Conservation (phyloP, 1,139 yeast genomes). For the Saccharomyces hybrid region DNA sequence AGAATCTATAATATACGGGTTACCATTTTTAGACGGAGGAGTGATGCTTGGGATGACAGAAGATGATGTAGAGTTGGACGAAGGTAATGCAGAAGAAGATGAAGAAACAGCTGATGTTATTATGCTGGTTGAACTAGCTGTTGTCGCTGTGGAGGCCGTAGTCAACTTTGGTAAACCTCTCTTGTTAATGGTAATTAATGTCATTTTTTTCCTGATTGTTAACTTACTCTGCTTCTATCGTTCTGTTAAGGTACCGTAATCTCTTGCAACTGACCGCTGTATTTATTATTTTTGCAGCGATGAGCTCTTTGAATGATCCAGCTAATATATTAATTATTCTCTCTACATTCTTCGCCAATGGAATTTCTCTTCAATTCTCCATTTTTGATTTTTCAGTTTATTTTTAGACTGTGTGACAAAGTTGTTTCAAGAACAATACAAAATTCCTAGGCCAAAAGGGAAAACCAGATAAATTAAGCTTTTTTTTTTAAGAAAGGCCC, state of each 20-base stretch:
- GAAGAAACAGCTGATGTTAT: slow-evolving; percentile 17
- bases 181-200: neutral
- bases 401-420: neutral
- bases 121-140: slow-evolving; percentile 11
- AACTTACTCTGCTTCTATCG: neutral
- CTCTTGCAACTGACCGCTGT: neutral
- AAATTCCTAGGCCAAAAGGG: neutral
- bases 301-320: neutral
- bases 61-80: neutral
- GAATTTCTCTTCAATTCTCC: neutral
- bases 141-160: slow-evolving; percentile 3
- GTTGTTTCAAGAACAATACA: neutral
- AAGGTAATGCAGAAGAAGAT: slow-evolving; percentile 32
- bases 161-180: slow-evolving; percentile 5
- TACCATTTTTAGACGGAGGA: slow-evolving; percentile 51
- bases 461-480: neutral
- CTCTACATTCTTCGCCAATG: neutral
- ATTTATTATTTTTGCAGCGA: neutral
- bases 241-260: neutral
- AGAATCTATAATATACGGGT: slow-evolving; percentile 56
- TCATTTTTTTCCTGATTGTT: neutral
- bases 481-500: neutral
- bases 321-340: neutral
- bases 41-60: slow-evolving; percentile 42
- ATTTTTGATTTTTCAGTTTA: neutral